Conservation (phyloP, 1,284 basidiomycete species). For the Microbotryum silenes-acaulis region DNA sequence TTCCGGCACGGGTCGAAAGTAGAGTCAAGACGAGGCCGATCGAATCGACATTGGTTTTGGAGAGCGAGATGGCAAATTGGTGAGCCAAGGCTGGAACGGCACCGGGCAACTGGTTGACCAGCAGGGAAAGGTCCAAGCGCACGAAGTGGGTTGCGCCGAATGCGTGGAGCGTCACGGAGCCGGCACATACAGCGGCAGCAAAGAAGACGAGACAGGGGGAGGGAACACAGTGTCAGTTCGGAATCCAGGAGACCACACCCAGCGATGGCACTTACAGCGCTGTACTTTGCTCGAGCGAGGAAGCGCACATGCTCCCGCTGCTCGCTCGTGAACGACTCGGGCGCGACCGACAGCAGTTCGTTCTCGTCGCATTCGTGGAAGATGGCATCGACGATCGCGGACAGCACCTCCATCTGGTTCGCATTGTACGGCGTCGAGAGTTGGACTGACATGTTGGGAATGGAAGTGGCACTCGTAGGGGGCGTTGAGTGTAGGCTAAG, state of each 20-base stretch:
- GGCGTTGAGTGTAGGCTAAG: background rate
- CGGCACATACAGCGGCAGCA: too few species aligned
- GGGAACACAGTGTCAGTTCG: too few species aligned
- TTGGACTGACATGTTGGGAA: background rate
- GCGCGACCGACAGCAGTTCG: constrained; percentile 1
- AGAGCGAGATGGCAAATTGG: constrained; percentile 16
- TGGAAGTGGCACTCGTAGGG: too few species aligned
- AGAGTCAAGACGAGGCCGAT: constrained; percentile 13
- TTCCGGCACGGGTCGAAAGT: constrained; percentile 23
- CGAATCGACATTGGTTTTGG: constrained; percentile 18
- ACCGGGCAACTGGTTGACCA: constrained; percentile 8
- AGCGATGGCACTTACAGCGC: too few species aligned
- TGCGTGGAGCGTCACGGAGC: too few species aligned
- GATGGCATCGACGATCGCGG: constrained; percentile 16
- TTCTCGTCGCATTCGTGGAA: constrained; percentile 11
- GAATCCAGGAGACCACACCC: too few species aligned
- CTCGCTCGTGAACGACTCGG: background rate
- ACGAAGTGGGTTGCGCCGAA: too few species aligned
- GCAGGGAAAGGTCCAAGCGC: too few species aligned
- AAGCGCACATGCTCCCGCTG: constrained; percentile 11
- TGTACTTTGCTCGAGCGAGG: background rate
- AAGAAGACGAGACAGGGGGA: too few species aligned
- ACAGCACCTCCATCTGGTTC: constrained; percentile 10
- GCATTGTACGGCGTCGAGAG: constrained; percentile 1
- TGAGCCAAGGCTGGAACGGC: constrained; percentile 16